Percentiles rank a stretch among this genome's conserved stretches.
Conservation (phyloP, 2,329 filamentous ascomycete genomes). For the Colletotrichum neosansevieriae region DNA sequence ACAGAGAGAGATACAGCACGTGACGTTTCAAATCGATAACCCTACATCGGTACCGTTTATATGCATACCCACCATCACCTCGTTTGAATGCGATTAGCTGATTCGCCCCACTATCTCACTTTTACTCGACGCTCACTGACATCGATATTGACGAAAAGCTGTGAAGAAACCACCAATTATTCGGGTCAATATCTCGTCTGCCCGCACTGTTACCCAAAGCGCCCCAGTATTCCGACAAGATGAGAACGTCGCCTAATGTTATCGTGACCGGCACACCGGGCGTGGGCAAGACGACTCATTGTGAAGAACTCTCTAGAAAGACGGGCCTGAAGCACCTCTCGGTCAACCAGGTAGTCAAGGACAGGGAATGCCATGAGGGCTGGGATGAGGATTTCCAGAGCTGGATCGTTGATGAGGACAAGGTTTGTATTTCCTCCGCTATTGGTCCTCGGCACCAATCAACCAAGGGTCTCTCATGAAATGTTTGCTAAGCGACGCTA, state of each 20-base stretch:
- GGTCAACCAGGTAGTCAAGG: conserved; percentile 93
- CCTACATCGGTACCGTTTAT: not conserved
- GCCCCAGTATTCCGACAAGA: not conserved
- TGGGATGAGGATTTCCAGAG: conserved; percentile 88
- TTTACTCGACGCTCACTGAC: not conserved
- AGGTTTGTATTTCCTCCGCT: conserved; percentile 62
- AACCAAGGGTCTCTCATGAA: no score
- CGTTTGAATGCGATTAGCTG: conserved; percentile 30
- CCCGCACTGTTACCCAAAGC: no score
- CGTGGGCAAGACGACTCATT: conserved; percentile 94
- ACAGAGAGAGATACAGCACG: not conserved
- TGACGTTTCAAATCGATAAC: conserved; percentile 5
- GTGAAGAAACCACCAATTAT: no score
- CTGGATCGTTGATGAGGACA: conserved; percentile 97
- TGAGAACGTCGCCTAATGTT: conserved; percentile 80
- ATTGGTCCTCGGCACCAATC: no score
- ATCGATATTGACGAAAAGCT: no score
- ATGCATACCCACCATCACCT: not conserved
- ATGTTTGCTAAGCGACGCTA: not conserved
- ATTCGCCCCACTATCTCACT: not conserved
- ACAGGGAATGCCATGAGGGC: conserved; percentile 86
- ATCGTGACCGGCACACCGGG: conserved; percentile 96
- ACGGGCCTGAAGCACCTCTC: conserved; percentile 85
- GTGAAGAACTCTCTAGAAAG: conserved; percentile 81
- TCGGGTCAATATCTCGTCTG: no score